Evolutionary conservation across 2,329 filamentous ascomycete genomes (phyloP).

Genomic region (Thielaviopsis populi): DNA sequence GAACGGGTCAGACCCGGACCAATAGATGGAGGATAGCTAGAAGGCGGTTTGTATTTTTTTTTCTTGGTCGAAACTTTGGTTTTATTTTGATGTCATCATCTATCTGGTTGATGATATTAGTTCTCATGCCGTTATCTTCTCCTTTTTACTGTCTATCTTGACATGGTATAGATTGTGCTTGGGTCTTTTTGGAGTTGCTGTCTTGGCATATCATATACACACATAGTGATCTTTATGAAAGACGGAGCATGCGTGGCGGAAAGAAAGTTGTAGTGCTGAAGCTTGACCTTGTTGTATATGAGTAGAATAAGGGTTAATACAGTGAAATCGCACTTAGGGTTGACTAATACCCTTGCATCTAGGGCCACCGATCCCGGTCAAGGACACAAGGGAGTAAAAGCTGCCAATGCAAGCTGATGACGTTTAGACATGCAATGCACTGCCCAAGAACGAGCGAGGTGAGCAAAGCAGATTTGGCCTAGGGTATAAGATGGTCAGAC

Average conservation of each 20-base stretch:
- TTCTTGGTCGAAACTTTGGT: not conserved
- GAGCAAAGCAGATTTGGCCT: not conserved
- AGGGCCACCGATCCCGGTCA: not conserved
- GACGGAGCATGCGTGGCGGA: no score
- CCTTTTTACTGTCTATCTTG: not conserved
- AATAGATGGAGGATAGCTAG: not conserved
- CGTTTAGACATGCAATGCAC: not conserved
- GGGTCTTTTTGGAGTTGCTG: not conserved
- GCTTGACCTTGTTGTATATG: not conserved
- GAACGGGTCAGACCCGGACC: slow-evolving; percentile 20
- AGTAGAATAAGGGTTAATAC: not conserved
- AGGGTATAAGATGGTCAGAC: no score
- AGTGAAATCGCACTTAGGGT: not conserved
- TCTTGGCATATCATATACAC: not conserved
- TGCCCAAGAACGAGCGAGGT: not conserved
- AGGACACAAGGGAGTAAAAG: not conserved
- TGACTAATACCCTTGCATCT: not conserved
- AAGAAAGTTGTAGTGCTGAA: no score
- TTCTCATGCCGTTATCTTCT: slow-evolving; percentile 1
- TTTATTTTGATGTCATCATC: slow-evolving; percentile 8
- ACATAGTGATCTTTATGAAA: no score
- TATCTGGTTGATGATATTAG: not conserved
- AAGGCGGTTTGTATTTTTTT: not conserved
- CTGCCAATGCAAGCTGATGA: not conserved
- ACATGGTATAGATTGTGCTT: not conserved